Percentiles rank a stretch among this genome's conserved stretches.
Conservation (phyloP, 768 basidiomycete genomes). For the Mycena maculata region DNA sequence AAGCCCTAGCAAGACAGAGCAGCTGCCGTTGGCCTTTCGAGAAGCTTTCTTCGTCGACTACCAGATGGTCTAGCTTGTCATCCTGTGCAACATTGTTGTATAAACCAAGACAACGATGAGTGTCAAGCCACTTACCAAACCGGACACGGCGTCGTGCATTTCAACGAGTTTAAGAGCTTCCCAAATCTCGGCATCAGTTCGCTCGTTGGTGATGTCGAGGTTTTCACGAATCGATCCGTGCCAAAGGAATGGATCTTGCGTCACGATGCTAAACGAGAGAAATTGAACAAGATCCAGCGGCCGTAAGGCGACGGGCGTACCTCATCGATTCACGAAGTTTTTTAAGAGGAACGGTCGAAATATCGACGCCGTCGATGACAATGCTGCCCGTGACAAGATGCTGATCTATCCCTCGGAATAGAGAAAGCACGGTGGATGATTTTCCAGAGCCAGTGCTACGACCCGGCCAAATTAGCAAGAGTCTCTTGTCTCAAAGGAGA, state of each 20-base stretch:
- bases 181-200: constrained; percentile 27
- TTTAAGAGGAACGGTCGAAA: constrained; percentile 18
- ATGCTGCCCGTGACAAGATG: constrained; percentile 29
- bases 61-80: constrained; percentile 27
- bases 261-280: constrained; percentile 19
- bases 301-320: background rate
- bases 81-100: background rate
- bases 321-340: constrained; percentile 27
- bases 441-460: constrained; percentile 30
- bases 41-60: constrained; percentile 30
- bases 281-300: background rate
- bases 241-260: constrained; percentile 31
- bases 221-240: constrained; percentile 30
- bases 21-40: constrained; percentile 30
- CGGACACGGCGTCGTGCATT: constrained; percentile 29
- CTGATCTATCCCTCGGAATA: constrained; percentile 30
- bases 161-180: constrained; percentile 27
- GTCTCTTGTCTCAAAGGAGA: background rate
- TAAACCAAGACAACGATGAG: background rate
- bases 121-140: background rate
- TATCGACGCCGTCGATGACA: constrained; percentile 25
- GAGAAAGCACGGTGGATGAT: constrained; percentile 23
- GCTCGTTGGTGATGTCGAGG: constrained; percentile 16
- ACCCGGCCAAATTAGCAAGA: background rate
- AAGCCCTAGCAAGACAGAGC: constrained; percentile 25